A percentile compares a stretch with the other conserved stretches of the same genome.
These are phyloP conservation scores for Trametes sanguinea DNA, from an alignment of 768 basidiomycete species.

Conservation along the genomic window DNA sequence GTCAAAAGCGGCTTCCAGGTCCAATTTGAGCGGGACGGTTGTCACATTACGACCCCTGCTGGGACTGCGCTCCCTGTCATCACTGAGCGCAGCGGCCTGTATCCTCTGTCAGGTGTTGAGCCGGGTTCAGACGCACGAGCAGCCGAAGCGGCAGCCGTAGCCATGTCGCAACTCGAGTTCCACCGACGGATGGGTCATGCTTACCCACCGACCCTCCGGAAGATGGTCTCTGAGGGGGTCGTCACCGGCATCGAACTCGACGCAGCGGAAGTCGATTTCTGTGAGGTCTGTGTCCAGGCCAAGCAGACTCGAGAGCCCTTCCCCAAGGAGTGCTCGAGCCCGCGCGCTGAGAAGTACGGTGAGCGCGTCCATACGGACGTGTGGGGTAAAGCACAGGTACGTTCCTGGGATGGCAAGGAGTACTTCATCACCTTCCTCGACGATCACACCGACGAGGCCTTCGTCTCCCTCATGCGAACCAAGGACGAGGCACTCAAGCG, in stretches of 20 bases:
- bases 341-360: constrained; percentile 22
- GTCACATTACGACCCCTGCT: neutral
- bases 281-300: constrained; percentile 8
- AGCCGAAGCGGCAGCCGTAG: neutral
- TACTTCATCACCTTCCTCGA: constrained; percentile 30
- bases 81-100: constrained; percentile 4
- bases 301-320: constrained; percentile 5
- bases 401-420: constrained; percentile 8
- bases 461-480: neutral
- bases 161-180: constrained; percentile 7
- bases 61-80: constrained; percentile 2
- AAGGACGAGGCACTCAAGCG: constrained; percentile 21
- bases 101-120: neutral
- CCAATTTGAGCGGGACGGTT: constrained; percentile 2
- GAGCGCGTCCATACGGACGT: constrained; percentile 39
- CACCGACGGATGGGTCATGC: constrained; percentile 22
- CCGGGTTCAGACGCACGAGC: neutral
- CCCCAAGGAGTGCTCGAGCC: constrained; percentile 5
- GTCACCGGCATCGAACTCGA: constrained; percentile 14
- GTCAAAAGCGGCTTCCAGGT: constrained; percentile 7
- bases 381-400: constrained; percentile 38
- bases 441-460: constrained; percentile 22
- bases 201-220: constrained; percentile 2
- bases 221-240: constrained; percentile 2
- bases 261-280: constrained; percentile 3